phyloP scores from a whole-genome alignment of 306 rosid genomes.

The Oemleria cerasiformis region DNA sequence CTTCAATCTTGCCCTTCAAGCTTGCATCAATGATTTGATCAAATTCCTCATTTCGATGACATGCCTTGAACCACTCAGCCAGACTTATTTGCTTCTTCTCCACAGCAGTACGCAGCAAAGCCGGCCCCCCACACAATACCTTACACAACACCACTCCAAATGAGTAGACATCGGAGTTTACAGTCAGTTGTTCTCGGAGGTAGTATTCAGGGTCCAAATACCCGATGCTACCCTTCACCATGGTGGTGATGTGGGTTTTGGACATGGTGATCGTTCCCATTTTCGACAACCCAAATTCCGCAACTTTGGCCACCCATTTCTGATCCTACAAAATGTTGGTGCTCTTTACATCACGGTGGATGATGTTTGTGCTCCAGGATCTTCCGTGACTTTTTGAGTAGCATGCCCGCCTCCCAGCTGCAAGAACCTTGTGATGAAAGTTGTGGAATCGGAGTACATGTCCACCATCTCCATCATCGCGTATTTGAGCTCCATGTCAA shows the following conservation, averaged over 20 bases:
- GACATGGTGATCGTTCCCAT: conserved; percentile 4
- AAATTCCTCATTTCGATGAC: conserved; percentile 5
- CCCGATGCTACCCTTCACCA: conserved; percentile 31
- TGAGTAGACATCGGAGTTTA: conserved; percentile 30
- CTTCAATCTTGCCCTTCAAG: conserved; percentile 15
- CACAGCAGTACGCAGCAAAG: neutral
- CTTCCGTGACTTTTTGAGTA: too few relatives aligned
- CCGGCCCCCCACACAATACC: conserved; percentile 22
- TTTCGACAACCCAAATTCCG: conserved; percentile 30
- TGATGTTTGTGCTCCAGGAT: too few relatives aligned
- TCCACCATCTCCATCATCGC: too few relatives aligned
- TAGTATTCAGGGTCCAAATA: conserved; percentile 33
- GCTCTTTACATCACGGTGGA: conserved; percentile 31
- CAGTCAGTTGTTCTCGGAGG: conserved; percentile 11
- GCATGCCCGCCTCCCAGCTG: too few relatives aligned
- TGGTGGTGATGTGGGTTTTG: conserved; percentile 29
- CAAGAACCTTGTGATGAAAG: too few relatives aligned
- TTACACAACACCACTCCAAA: conserved; percentile 30
- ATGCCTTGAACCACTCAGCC: conserved; percentile 11
- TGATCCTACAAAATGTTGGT: conserved; percentile 23
- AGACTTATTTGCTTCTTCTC: conserved; percentile 15
- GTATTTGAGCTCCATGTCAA: too few relatives aligned
- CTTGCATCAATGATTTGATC: conserved; percentile 16
- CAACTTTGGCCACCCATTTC: conserved; percentile 27
- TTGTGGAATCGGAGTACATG: too few relatives aligned